phyloP scores from a whole-genome alignment of 2,329 filamentous ascomycete species.

The Xylaria sp. region DNA sequence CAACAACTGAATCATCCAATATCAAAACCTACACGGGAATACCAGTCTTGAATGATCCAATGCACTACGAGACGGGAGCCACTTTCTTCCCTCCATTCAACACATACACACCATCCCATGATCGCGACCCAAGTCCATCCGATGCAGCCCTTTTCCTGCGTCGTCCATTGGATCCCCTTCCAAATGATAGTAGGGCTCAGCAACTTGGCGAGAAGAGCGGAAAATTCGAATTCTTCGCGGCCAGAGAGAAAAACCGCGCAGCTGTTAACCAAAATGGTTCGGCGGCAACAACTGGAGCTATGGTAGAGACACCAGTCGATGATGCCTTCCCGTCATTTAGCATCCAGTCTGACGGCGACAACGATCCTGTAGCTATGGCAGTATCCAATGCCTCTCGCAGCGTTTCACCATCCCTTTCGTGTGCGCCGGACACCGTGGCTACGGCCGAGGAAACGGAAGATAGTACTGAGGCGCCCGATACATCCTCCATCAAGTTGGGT shows the following conservation, averaged over 20 bases:
- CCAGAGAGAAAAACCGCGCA: conserved; percentile 52
- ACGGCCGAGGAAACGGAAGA: not conserved
- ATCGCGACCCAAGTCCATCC: conserved; percentile 45
- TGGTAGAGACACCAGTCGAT: not conserved
- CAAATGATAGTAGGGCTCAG: conserved; percentile 44
- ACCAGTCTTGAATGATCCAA: not conserved
- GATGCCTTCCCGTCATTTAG: conserved; percentile 12
- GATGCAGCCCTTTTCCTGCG: conserved; percentile 49
- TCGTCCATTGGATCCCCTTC: conserved; percentile 43
- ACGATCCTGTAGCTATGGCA: not conserved
- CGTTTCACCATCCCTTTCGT: conserved; percentile 12
- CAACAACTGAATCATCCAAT: conserved; percentile 20
- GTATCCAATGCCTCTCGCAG: not conserved
- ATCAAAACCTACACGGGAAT: conserved; percentile 3
- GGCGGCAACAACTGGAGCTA: conserved; percentile 28
- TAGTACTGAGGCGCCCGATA: conserved; percentile 9
- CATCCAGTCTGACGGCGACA: conserved; percentile 2
- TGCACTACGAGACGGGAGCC: not conserved
- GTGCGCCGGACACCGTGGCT: conserved; percentile 7
- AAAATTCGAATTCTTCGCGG: conserved; percentile 54
- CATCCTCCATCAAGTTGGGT: conserved; percentile 27
- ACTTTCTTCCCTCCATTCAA: not conserved
- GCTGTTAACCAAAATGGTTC: conserved; percentile 25
- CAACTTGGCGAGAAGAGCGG: conserved; percentile 51
- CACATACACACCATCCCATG: not conserved